Evolutionary conservation across 1,139 yeast species (phyloP).

Genomic region (Yamadazyma triangularis): DNA sequence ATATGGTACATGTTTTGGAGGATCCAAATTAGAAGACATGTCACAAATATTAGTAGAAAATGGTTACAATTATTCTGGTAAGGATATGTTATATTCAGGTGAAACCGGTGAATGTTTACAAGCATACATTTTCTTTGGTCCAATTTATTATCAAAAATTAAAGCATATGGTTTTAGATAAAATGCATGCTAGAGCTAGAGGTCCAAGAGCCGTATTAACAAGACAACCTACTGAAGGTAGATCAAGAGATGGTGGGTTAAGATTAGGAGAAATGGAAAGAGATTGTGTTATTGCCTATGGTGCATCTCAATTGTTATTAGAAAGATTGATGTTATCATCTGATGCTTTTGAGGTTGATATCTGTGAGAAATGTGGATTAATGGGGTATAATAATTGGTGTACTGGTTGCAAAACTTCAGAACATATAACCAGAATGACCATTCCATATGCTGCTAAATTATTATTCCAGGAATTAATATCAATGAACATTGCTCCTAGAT

Average conservation of each 20-base stretch:
- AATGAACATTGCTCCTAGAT: slow-evolving; percentile 96
- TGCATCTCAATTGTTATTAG: slow-evolving; percentile 90
- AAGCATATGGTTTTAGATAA: slow-evolving; percentile 99
- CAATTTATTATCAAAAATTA: slow-evolving; percentile 94
- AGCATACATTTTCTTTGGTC: slow-evolving; percentile 97
- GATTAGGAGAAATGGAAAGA: slow-evolving; percentile 99
- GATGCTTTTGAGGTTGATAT: slow-evolving; percentile 98
- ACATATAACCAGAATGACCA: slow-evolving; percentile 85
- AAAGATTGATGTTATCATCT: slow-evolving; percentile 92
- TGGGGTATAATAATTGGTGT: slow-evolving; percentile 99
- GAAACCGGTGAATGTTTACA: slow-evolving; percentile 96
- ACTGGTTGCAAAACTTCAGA: slow-evolving; percentile 90
- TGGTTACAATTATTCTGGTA: slow-evolving; percentile 93
- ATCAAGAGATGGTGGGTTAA: slow-evolving; percentile 97
- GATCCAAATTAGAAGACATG: slow-evolving; percentile 93
- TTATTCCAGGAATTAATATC: slow-evolving; percentile 93
- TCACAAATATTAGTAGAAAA: slow-evolving; percentile 85
- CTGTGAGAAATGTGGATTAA: slow-evolving; percentile 92
- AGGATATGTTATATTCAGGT: slow-evolving; percentile 96
- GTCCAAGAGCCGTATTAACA: slow-evolving; percentile 96
- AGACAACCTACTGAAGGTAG: slow-evolving; percentile 99
- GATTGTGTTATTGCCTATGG: slow-evolving; percentile 99
- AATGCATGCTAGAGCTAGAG: slow-evolving; percentile 99
- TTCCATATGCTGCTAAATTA: slow-evolving; percentile 96
- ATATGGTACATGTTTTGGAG: slow-evolving; percentile 98